Base-by-base conservation (phyloP, 495 filamentous ascomycete species). In the Aspergillus nidulans region DNA sequence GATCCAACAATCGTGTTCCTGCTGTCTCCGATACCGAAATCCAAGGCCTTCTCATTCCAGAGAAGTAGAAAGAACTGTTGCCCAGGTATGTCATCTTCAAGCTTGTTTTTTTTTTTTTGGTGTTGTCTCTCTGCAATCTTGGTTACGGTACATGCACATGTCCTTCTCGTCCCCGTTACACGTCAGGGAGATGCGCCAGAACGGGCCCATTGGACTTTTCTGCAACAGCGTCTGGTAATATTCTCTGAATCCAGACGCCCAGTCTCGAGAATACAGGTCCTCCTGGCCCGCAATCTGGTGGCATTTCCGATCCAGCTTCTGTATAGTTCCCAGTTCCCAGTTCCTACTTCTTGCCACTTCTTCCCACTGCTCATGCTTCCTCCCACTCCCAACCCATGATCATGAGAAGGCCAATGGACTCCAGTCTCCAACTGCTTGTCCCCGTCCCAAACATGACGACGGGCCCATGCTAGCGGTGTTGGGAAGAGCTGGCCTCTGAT, bases 401-500 rank as follows among this genome's bases (percentile, higher is more conserved):
- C 42, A 13, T 10, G 23, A 6, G 12, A 21, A 3, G 21, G 10
- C 20, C 4, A 5, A n/a, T 21, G 40, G 10, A 24, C 30, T 53
- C 44, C 55, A 50, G 23, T 41, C 43, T 24, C 40, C 53, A 34
- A 34, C 30, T n/a, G n/a, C n/a, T n/a, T n/a, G n/a, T 34, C 54
- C 24, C 44, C 28, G 40, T 36, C 42, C 7, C 43, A 46, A 32
- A 56, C 42, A 39, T 10, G 16, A 32, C 52, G 52, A 59, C 47
- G 52, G 51, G 57, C 53, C 52, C 40, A 18, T 19, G 41, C 9
- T 25, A 41, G 34, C 13, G 39, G 54, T 52, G 56, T 63, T 62
- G 66, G 56, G 55, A 40, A 38, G 32, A 19, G 40, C 49, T 62
- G 57, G 55, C 63, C 60, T 72, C 60, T 74, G 60, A 72, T 63